A percentile compares a stretch with the other conserved stretches of the same genome.
These are phyloP conservation scores for Aureobasidium sp. DNA, from an alignment of 2,329 filamentous ascomycete genomes.

Conservation along the genomic window DNA sequence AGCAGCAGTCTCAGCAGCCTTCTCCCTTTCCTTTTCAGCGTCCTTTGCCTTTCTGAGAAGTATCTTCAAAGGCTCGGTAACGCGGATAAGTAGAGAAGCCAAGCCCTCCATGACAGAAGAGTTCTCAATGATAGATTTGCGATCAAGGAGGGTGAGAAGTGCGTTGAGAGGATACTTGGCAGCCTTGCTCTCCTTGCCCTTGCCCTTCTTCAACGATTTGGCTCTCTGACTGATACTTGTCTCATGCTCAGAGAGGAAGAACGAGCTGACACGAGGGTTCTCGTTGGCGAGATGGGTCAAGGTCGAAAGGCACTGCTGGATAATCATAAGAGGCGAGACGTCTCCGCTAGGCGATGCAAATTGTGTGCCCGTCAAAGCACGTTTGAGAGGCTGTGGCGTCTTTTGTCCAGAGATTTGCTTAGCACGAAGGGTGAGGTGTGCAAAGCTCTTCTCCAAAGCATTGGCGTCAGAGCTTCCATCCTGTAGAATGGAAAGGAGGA, in stretches of 20 bases:
- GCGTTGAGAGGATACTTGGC: slow-evolving; percentile 90
- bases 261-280: slow-evolving; percentile 78
- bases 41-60: slow-evolving; percentile 80
- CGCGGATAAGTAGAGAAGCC: slow-evolving; percentile 76
- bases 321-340: slow-evolving; percentile 87
- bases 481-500: slow-evolving; percentile 85
- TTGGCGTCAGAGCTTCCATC: slow-evolving; percentile 90
- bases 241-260: slow-evolving; percentile 94
- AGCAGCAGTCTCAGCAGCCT: slow-evolving; percentile 19
- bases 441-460: slow-evolving; percentile 91
- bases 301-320: slow-evolving; percentile 87
- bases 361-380: slow-evolving; percentile 57
- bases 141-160: slow-evolving; percentile 76
- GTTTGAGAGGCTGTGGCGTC: slow-evolving; percentile 74
- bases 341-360: slow-evolving; percentile 57
- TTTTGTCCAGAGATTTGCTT: slow-evolving; percentile 66
- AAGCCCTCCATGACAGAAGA: slow-evolving; percentile 94
- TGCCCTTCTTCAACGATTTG: slow-evolving; percentile 72
- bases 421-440: slow-evolving; percentile 83
- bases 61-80: slow-evolving; percentile 77
- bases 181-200: slow-evolving; percentile 75
- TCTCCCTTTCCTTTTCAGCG: slow-evolving; percentile 41
- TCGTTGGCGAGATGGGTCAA: slow-evolving; percentile 76
- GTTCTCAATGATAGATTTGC: slow-evolving; percentile 94
- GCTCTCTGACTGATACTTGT: slow-evolving; percentile 54